Evolutionary conservation across 2,329 filamentous ascomycete genomes (phyloP), one percentile per base, ranked within the genome.

Genomic region (Fusarium sarcochroum): DNA sequence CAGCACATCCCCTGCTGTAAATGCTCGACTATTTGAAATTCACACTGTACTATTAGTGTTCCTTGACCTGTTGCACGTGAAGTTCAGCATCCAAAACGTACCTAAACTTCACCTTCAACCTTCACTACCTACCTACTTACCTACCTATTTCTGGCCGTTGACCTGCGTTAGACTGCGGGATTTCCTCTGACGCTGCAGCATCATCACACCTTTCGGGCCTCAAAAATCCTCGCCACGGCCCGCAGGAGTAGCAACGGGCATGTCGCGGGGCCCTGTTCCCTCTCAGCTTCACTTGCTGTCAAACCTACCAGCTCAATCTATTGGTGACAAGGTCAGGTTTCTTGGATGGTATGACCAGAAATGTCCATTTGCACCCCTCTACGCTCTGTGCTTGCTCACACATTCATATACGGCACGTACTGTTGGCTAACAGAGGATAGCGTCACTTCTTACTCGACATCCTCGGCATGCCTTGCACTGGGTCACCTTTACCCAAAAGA

Each of bases 241-340:
- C 56, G 34, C 17, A 41, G 49, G 38, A 48, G 44, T 45, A 52
- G 30, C 30, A 54, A 47, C 47, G 52, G 62, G 35, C 52, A 88
- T 87, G 86, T 86, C 84, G 20, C 80, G 80, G 65, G 87, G 86
- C 10, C 91, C 92, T 27, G 81, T 88, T 32, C 87, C 93, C 8
- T 90, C 90, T 21, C 83, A 81, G 60, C 82, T 90, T 40, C 88
- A 90, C 62, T 88, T 93, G 62, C 83, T 95, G 55, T 88, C 87
- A 15, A 82, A 86, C 58, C 80, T 94, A 15, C 81, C 85, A 5
- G 75, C 76, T 50, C 81, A 82, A 48, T 75, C 81, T n/a, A 68
- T 81, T 15, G 87, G 87, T 40, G 87, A 89, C n/a, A 98, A 98
- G 81, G 91, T 98, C 63, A 90, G 95, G 64, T 97, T 98, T 78